Percentiles rank a stretch among this genome's conserved stretches.
phyloP scores from a whole-genome alignment of 331 rosid species.

The Quercus tomentella region DNA sequence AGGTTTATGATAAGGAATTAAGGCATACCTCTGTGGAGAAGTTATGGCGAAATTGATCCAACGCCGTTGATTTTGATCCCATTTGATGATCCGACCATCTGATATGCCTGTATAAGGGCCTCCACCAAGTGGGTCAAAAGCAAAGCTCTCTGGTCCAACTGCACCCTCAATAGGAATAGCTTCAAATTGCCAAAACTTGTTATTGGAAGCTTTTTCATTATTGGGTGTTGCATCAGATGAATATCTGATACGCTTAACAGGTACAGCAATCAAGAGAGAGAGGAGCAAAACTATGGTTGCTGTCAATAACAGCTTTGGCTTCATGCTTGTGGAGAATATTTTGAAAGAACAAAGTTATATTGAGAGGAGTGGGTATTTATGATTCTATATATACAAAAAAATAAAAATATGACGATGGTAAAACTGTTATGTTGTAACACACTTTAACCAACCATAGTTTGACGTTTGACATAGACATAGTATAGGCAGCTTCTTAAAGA shows the following conservation, averaged over 20 bases:
- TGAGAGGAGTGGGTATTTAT: no score
- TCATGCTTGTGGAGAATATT: background rate
- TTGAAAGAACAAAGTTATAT: background rate
- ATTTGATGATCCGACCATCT: constrained; percentile 67
- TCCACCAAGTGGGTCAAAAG: constrained; percentile 46
- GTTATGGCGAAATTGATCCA: constrained; percentile 59
- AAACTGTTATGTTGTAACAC: no score
- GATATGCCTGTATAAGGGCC: constrained; percentile 80
- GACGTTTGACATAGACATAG: no score
- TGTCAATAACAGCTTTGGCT: background rate
- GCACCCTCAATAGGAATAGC: constrained; percentile 34
- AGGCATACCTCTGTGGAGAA: constrained; percentile 45
- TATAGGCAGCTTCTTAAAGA: no score
- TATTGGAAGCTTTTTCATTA: background rate
- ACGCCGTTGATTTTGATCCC: constrained; percentile 29
- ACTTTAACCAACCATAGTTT: no score
- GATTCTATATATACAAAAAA: background rate
- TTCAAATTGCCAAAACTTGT: constrained; percentile 16
- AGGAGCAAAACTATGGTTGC: constrained; percentile 15
- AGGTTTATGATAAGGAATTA: background rate
- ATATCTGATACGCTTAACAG: background rate
- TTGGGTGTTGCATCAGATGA: background rate
- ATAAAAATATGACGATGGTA: background rate
- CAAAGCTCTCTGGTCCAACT: constrained; percentile 66
- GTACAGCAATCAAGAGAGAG: constrained; percentile 22